Evolutionary conservation across 495 filamentous ascomycete genomes (phyloP), one percentile per base, ranked within the genome.

Genomic region (Parathielavia hyrcaniae): DNA sequence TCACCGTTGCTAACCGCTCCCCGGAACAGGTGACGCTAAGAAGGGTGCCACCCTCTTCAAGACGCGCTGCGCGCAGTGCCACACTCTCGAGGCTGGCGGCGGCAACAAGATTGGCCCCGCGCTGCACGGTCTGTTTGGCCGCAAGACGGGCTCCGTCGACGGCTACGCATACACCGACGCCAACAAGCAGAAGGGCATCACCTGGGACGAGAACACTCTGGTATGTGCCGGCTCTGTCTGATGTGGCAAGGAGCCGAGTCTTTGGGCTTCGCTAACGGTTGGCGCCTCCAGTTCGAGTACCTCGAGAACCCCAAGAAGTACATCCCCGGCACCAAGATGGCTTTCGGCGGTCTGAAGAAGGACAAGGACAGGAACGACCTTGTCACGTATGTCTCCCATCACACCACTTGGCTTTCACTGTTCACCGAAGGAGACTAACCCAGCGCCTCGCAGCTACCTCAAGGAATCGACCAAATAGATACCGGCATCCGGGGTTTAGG

Each of bases 291-390:
- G 71, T 79, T 79, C 68, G 73, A 71, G n/a, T 78, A 79, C 75
- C 76, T 78, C 50, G 77, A 79, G 73, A 78, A 79, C 76, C 77
- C 77, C 70, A 79, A 79, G 74, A 79, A 79, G 74, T 79, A 73
- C 85, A 97, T 99, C 62, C 95, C 93, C 67, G 93, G 93, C 65
- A 99, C 93, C 76, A 99, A 99, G 90, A 99, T 99, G 93, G 93
- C 93, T 69, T 99, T 99, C 75, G 93, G 93, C 79, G 93, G 93
- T 71, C 81, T 99, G 66, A 99, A 99, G 92, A 99, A 99, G 88
- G 84, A 81, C 64, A 97, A 97, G 88, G 93, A 99, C 80, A 83
- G 93, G 75, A 97, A 97, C 77, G 95, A 99, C 79, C 82, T 99
- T 65, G 95, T 97, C 83, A 92, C 91, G 89, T 95, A 87, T 67